phyloP scores from a whole-genome alignment of 257 asterid genomes.

The Fraxinus quadrangulata region DNA sequence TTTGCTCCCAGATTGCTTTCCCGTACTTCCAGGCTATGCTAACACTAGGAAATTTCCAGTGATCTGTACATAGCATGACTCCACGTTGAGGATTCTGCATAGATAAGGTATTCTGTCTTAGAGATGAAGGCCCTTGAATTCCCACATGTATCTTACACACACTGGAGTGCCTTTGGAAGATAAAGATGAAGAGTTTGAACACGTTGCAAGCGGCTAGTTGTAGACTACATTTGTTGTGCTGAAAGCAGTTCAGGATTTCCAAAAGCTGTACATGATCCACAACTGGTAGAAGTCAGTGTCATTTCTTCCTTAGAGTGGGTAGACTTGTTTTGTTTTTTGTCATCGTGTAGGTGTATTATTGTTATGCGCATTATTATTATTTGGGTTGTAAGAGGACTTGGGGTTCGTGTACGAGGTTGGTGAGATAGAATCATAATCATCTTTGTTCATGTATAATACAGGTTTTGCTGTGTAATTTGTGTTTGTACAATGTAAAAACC shows the following conservation, averaged over 20 bases:
- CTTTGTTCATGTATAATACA: conserved; percentile 51
- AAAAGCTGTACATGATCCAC: conserved; percentile 40
- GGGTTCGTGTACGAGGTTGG: conserved; percentile 37
- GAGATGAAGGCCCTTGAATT: conserved; percentile 18
- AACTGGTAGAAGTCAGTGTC: conserved; percentile 37
- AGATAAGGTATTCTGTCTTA: conserved; percentile 24
- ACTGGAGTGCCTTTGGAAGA: conserved; percentile 27
- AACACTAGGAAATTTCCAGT: conserved; percentile 60
- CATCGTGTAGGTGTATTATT: conserved; percentile 47
- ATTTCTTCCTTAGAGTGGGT: conserved; percentile 28
- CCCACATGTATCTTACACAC: conserved; percentile 13
- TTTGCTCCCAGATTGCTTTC: conserved; percentile 44
- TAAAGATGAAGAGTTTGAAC: conserved; percentile 21
- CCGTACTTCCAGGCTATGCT: conserved; percentile 50
- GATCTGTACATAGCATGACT: conserved; percentile 65
- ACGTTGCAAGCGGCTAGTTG: conserved; percentile 6
- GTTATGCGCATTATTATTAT: conserved; percentile 10
- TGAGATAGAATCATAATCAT: conserved; percentile 34
- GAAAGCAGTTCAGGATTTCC: conserved; percentile 29
- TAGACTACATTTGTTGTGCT: conserved; percentile 7
- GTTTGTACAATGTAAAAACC: conserved; percentile 30
- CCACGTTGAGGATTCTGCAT: conserved; percentile 33
- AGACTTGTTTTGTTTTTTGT: conserved; percentile 29
- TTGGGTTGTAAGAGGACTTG: conserved; percentile 29
- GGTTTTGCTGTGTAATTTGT: conserved; percentile 46